Base-by-base conservation (phyloP, 768 basidiomycete genomes). In the Trametes gibbosa region DNA sequence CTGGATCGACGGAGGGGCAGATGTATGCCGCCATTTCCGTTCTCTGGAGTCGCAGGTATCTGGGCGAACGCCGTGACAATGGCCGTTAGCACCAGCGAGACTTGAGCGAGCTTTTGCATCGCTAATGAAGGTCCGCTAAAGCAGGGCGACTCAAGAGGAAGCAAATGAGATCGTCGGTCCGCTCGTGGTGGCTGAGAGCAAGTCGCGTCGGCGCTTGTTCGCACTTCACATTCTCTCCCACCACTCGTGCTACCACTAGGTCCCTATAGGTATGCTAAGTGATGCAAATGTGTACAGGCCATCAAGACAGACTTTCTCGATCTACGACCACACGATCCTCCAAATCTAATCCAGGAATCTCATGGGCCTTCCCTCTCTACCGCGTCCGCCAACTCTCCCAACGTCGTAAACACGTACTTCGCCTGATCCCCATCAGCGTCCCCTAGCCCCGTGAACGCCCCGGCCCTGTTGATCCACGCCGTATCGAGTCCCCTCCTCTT, bases 391-490 rank as follows among this genome's bases (percentile, higher is more conserved):
- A 90, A 76, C 42, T 79, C 78, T 27, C 79, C 81, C 46, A 90
- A 65, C 3, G 84, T 87, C 58, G 78, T 75, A 63, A 86, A 90
- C 19, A 68, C 63, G 49, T 67, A 73, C 45, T 57, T 70, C n/a
- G 69, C 71, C n/a, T 61, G 43, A 32, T 40, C 55, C 8, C 52
- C 63, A 34, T 60, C 60, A 29, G 56, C 62, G 2, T 55, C 70
- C 45, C 76, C 76, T 40, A 78, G 73, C 23, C 81, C 80, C 58
- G 77, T 75, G 40, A 75, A 70, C 27, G 66, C 64, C 7, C 52
- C 82, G 73, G 1, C 73, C 74, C 74, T 79, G 69, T 85, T 81
- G 64, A 92, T 89, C 84, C 85, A 91, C 29, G 84, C 82, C 34
- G 82, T 84, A 25, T 64, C 71, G 24, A 91, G 66, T 0, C 83